Percentiles rank a stretch among this genome's conserved stretches.
phyloP scores from a whole-genome alignment of 495 filamentous ascomycete genomes.

The Neurospora hispaniola region DNA sequence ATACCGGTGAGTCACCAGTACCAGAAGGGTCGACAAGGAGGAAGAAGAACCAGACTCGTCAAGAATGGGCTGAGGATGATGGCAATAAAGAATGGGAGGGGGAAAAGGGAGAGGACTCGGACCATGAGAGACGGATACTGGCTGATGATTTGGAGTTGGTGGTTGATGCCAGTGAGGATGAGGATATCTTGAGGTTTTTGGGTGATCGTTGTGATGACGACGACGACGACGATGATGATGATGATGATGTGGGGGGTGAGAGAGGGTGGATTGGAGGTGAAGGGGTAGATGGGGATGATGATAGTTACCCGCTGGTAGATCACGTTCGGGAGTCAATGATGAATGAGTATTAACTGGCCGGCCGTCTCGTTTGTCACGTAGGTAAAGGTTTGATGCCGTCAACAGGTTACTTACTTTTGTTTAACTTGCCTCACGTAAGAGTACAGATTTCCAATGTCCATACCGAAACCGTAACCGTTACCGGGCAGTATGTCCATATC shows the following conservation, averaged over 20 bases:
- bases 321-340: not conserved
- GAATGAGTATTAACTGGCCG: not conserved
- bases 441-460: no score
- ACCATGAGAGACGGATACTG: constrained; percentile 42
- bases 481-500: not conserved
- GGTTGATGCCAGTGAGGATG: not conserved
- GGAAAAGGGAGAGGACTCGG: constrained; percentile 51
- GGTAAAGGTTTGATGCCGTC: not conserved
- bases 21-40: constrained; percentile 8
- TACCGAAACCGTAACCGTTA: no score
- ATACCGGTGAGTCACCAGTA: no score
- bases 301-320: not conserved
- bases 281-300: not conserved
- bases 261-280: not conserved
- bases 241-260: not conserved
- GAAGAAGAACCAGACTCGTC: not conserved
- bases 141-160: not conserved
- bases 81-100: constrained; percentile 46
- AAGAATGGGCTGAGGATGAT: not conserved
- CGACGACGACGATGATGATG: not conserved
- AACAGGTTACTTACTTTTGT: not conserved
- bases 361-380: not conserved
- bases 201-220: not conserved
- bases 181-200: not conserved
- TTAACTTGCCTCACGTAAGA: not conserved